A percentile compares a stretch with the other conserved stretches of the same genome.
Evolutionary conservation across 2,329 filamentous ascomycete species (phyloP).

Genomic region (Colletotrichum scovillei): DNA sequence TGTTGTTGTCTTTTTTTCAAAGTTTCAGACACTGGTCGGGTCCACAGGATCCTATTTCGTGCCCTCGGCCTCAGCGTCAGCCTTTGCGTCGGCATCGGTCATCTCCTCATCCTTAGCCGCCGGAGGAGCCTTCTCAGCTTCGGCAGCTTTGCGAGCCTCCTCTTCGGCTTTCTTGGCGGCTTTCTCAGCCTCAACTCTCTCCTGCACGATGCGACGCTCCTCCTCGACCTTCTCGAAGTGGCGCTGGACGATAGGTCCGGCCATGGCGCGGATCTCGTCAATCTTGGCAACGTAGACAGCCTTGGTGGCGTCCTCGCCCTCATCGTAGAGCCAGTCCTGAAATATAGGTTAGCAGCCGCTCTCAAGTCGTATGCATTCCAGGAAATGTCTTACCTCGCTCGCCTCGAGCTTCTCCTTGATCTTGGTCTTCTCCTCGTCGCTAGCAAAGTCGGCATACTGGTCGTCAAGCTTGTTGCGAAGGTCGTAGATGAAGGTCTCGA

Average conservation of each 20-base stretch:
- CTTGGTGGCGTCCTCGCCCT: slow-evolving; percentile 94
- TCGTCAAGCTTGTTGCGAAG: slow-evolving; percentile 95
- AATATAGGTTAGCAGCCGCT: slow-evolving; percentile 38
- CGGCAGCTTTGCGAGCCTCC: slow-evolving; percentile 65
- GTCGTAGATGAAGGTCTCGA: slow-evolving; percentile 98
- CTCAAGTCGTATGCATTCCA: too few species aligned
- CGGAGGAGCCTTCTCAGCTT: slow-evolving; percentile 57
- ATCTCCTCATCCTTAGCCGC: slow-evolving; percentile 68
- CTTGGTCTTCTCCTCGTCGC: slow-evolving; percentile 91
- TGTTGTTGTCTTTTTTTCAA: neutral
- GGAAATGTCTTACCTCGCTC: slow-evolving; percentile 76
- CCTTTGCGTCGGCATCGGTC: slow-evolving; percentile 69
- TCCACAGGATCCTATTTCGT: slow-evolving; percentile 37
- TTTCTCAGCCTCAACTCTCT: slow-evolving; percentile 81
- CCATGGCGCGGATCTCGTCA: slow-evolving; percentile 91
- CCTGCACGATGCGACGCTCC: slow-evolving; percentile 82
- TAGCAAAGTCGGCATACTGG: slow-evolving; percentile 88
- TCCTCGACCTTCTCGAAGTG: slow-evolving; percentile 95
- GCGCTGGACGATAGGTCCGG: slow-evolving; percentile 91
- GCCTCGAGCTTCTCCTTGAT: slow-evolving; percentile 85
- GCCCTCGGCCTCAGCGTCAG: slow-evolving; percentile 59
- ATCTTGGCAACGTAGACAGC: slow-evolving; percentile 94
- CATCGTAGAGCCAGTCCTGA: slow-evolving; percentile 98
- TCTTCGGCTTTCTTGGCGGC: slow-evolving; percentile 78
- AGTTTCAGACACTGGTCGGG: neutral